Base-by-base conservation (phyloP, 208 protist genomes). In the Balamuthia mandrillaris region DNA sequence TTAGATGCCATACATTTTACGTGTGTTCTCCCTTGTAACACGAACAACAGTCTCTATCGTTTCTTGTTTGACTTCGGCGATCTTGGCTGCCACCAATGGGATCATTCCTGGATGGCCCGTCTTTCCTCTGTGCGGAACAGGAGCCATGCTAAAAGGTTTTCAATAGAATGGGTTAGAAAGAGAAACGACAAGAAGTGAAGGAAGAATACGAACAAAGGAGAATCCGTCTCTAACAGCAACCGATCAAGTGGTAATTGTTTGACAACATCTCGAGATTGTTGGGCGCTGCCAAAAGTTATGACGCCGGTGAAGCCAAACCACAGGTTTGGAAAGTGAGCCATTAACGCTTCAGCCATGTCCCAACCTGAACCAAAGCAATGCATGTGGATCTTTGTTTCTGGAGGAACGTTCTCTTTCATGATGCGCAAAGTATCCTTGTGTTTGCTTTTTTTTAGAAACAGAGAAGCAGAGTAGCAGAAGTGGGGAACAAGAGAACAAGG, bases 241-340 rank as follows among this genome's bases (percentile, higher is more conserved):
- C 63, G 16, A 21, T 72, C 49, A 12, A 72, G 35, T 0, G 63
- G 63, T 41, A 72, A 33, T 41, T 51, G 42, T 41, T 72, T 72
- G 37, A 72, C 63, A 7, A 72, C 63, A 2, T 72, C 63, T 3
- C 16, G 63, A 18, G 63, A 33, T 6, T 41, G 63, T 4, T 41
- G 39, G 27, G 63, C 63, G 10, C 33, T 72, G 18, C 21, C 27
- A 9, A 72, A 72, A 1, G 63, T 72, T 33, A 72, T 72, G 5
- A 41, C 63, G 3, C 63, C 63, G 18, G 63, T 72, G 35, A 72
- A 72, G 33, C 63, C 63, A 47, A 72, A 72, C 39, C 49, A 72
- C 24, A 72, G 39, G 39, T 72, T 72, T 33, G 63, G 27, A 29
- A 33, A 72, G 39, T 33, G 4, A 1, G 63, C 63, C 37, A 72